These are phyloP conservation scores for Polyporus arcularius DNA, from an alignment of 768 basidiomycete genomes.

Conservation along the genomic window DNA sequence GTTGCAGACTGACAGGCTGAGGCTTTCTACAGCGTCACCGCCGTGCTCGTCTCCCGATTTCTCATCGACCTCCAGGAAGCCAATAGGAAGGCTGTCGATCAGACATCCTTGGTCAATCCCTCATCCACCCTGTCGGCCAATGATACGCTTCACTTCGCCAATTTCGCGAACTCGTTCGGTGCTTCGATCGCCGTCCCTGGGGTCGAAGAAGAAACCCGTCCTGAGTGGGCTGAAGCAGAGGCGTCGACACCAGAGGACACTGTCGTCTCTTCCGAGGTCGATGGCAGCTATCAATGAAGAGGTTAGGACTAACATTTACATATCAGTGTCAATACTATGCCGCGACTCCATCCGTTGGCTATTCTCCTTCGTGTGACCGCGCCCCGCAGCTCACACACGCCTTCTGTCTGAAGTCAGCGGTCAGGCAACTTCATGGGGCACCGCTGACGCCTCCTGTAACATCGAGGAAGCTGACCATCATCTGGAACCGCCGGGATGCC, in stretches of 20 bases:
- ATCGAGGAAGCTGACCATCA: too few species aligned
- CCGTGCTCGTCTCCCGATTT: background rate
- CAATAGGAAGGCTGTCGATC: background rate
- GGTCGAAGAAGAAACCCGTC: background rate
- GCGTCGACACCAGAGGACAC: background rate
- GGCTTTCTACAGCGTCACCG: background rate
- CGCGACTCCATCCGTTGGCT: too few species aligned
- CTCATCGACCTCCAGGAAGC: background rate
- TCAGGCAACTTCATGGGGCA: too few species aligned
- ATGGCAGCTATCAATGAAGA: too few species aligned
- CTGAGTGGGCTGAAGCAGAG: background rate
- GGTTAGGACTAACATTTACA: too few species aligned
- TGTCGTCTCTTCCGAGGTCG: too few species aligned
- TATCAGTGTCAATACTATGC: too few species aligned
- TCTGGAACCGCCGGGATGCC: too few species aligned
- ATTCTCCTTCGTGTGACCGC: too few species aligned
- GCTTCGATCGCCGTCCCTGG: background rate
- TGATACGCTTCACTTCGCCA: background rate
- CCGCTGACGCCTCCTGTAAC: too few species aligned
- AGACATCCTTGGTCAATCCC: background rate
- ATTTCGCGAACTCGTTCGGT: background rate
- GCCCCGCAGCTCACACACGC: too few species aligned
- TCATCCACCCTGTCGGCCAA: background rate
- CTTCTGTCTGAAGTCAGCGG: too few species aligned
- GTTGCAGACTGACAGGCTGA: background rate